phyloP scores from a whole-genome alignment of 805 yeast species.

The Starmerella bombi region DNA sequence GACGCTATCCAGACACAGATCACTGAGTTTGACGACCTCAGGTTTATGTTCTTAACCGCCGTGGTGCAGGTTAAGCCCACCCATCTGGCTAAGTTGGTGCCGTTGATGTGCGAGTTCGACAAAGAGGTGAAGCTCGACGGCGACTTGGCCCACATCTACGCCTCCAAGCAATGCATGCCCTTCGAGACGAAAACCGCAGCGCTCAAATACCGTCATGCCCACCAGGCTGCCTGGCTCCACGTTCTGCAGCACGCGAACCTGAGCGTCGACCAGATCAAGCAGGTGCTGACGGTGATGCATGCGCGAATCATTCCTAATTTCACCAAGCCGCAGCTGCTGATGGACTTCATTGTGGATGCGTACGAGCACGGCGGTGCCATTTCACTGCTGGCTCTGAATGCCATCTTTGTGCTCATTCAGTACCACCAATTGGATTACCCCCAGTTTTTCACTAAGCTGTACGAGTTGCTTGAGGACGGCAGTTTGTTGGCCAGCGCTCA shows the following conservation, averaged over 20 bases:
- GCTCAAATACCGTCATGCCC: slow-evolving; percentile 27
- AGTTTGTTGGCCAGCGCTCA: slow-evolving; percentile 62
- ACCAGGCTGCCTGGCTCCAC: slow-evolving; percentile 56
- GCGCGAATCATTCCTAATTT: slow-evolving; percentile 72
- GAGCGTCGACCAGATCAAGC: slow-evolving; percentile 47
- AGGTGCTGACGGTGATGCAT: slow-evolving; percentile 57
- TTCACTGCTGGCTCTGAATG: slow-evolving; percentile 71
- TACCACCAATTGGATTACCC: slow-evolving; percentile 81
- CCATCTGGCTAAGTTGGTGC: slow-evolving; percentile 5
- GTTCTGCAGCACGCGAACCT: slow-evolving; percentile 36
- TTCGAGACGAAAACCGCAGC: slow-evolving; percentile 11
- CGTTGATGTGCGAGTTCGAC: slow-evolving; percentile 10
- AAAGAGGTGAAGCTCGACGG: slow-evolving; percentile 8
- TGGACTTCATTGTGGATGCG: slow-evolving; percentile 89
- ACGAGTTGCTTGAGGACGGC: slow-evolving; percentile 58
- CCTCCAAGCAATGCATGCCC: slow-evolving; percentile 1
- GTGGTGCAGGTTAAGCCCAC: not conserved
- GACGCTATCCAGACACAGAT: slow-evolving; percentile 8
- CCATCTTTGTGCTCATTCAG: slow-evolving; percentile 74
- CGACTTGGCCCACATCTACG: slow-evolving; percentile 7
- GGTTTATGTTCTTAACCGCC: slow-evolving; percentile 28
- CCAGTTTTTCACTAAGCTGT: slow-evolving; percentile 69
- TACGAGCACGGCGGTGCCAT: slow-evolving; percentile 51
- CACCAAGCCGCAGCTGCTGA: slow-evolving; percentile 63
- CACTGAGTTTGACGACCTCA: slow-evolving; percentile 57